Conservation (phyloP, 73 alveolate species). For the Paramecium sexaurelia region DNA sequence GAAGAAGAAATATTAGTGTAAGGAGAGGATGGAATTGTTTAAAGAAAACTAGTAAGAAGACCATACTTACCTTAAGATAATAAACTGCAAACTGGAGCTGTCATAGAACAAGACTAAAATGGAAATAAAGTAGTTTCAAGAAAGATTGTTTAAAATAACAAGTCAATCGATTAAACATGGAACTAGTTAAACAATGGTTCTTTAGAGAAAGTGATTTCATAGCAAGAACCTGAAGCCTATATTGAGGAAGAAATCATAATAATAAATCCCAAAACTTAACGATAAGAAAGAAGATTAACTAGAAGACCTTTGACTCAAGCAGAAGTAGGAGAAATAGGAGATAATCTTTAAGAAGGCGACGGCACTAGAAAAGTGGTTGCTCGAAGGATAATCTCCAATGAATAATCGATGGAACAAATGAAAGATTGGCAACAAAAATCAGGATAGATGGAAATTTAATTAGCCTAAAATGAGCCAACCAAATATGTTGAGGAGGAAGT, state of each 20-base stretch:
- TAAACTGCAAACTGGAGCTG: background rate
- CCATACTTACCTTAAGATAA: background rate
- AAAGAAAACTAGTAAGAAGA: background rate
- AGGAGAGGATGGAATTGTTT: background rate
- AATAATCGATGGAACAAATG: background rate
- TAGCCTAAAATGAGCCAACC: constrained; percentile 1
- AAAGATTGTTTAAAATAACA: background rate
- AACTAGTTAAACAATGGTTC: background rate
- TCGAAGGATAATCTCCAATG: background rate
- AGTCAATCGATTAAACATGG: background rate
- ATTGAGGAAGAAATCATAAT: background rate
- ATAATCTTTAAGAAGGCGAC: background rate
- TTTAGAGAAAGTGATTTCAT: background rate
- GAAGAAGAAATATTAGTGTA: background rate
- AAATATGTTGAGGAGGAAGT: constrained; percentile 16
- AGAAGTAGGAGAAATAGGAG: background rate
- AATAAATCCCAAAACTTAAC: background rate
- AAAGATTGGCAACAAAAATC: background rate
- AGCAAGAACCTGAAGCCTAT: background rate
- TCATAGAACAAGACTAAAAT: background rate
- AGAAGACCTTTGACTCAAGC: constrained; percentile 17
- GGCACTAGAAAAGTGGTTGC: constrained; percentile 5
- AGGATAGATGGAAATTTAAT: background rate
- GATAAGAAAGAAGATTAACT: background rate
- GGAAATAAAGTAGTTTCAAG: constrained; percentile 18